Evolutionary conservation across 192 early-diverging fungal genomes (phyloP).

Genomic region (Geranomyces variabilis): DNA sequence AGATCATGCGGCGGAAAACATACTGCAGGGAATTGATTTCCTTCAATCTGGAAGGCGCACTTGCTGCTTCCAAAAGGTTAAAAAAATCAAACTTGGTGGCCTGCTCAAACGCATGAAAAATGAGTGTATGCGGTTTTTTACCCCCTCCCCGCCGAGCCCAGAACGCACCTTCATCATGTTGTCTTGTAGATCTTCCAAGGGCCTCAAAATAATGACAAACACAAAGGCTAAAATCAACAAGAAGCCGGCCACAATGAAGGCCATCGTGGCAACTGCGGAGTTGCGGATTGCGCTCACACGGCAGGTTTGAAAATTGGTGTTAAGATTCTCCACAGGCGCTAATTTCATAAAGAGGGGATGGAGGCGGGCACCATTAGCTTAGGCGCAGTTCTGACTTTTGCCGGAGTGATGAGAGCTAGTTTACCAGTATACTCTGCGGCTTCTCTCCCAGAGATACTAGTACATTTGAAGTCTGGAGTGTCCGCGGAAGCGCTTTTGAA

Average conservation of each 20-base stretch:
- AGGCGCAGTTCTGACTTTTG: too few relatives aligned
- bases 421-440: too few relatives aligned
- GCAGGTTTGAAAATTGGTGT: too few relatives aligned
- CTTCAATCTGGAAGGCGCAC: background rate
- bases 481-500: background rate
- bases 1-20: slow-evolving; percentile 6
- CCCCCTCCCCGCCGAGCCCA: too few relatives aligned
- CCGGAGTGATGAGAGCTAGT: too few relatives aligned
- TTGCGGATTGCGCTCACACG: background rate
- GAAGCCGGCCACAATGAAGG: slow-evolving; percentile 21
- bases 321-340: too few relatives aligned
- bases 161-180: slow-evolving; percentile 15
- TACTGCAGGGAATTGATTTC: background rate
- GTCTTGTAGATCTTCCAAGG: background rate
- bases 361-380: too few relatives aligned
- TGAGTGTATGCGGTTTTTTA: too few relatives aligned
- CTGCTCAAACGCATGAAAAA: too few relatives aligned
- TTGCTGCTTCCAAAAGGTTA: background rate
- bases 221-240: background rate
- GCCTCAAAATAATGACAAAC: background rate
- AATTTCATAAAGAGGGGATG: too few relatives aligned
- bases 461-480: too few relatives aligned
- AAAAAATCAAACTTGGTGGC: slow-evolving; percentile 4
- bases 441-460: too few relatives aligned
- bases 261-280: slow-evolving; percentile 10